Evolutionary conservation across 768 basidiomycete genomes (phyloP).

Genomic region (Termitomyces sp.): DNA sequence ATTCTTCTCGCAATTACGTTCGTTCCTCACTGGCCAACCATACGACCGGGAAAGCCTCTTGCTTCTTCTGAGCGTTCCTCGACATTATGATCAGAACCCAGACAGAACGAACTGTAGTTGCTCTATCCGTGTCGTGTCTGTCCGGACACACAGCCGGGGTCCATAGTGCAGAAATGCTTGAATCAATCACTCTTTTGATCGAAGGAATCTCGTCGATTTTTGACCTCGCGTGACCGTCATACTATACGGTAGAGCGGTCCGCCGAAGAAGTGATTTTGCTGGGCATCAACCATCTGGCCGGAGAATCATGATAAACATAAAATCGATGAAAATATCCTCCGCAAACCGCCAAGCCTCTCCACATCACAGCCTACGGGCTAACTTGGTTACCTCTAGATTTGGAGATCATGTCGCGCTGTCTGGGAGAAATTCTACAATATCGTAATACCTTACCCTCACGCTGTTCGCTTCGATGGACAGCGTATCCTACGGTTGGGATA

Average conservation of each 20-base stretch:
- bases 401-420: not conserved
- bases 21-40: conserved; percentile 2
- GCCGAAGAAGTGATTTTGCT: not conserved
- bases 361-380: not conserved
- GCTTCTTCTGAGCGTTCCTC: not conserved
- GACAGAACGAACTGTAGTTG: not conserved
- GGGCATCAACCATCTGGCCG: too few relatives aligned
- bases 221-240: not conserved
- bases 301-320: too few relatives aligned
- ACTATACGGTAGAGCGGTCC: not conserved
- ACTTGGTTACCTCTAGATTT: not conserved
- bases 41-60: not conserved
- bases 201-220: not conserved
- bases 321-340: too few relatives aligned
- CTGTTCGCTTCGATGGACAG: conserved; percentile 40
- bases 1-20: conserved; percentile 20
- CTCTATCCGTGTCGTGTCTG: not conserved
- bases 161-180: not conserved
- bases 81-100: not conserved
- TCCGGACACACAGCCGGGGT: too few relatives aligned
- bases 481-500: conserved; percentile 46
- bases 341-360: not conserved
- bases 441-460: conserved; percentile 39
- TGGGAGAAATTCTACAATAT: conserved; percentile 15
- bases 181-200: not conserved